Base-by-base conservation (phyloP, 2,329 filamentous ascomycete genomes). In the Lizonia empirigonia region DNA sequence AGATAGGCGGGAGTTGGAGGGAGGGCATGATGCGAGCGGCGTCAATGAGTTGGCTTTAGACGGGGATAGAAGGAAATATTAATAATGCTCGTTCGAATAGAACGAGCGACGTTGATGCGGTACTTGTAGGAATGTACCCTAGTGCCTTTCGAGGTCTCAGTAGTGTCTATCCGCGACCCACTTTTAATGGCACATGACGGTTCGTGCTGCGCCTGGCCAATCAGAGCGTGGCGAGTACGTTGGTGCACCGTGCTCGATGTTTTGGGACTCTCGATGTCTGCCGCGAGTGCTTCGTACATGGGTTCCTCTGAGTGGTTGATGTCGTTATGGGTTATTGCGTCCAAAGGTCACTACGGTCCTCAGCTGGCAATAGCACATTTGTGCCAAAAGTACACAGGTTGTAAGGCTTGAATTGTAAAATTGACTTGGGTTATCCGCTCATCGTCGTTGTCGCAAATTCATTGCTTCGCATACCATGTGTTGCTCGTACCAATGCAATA, bases 1-100 rank as follows among this genome's bases (percentile, higher is more conserved):
- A 40, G 19, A 54, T 8, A 4, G 46, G 39, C 8, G 58, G 56
- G 1, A 59, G 47, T 22, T 50, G 23, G 6, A 63, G 45, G 2
- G 57, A 44, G 32, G 36, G n/a, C 44, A 38, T 46, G 8, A 7
- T 38, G 7, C 2, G 10, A 7, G 34, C 12, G n/a, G n/a, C n/a
- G n/a, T n/a, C n/a, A n/a, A n/a, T n/a, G n/a, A n/a, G n/a, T n/a
- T n/a, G n/a, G n/a, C n/a, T n/a, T n/a, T n/a, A n/a, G n/a, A n/a
- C n/a, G n/a, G n/a, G n/a, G n/a, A n/a, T n/a, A n/a, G n/a, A n/a
- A n/a, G n/a, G n/a, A n/a, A n/a, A n/a, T n/a, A n/a, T n/a, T n/a
- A n/a, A n/a, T n/a, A n/a, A n/a, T n/a, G n/a, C n/a, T n/a, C n/a
- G n/a, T n/a, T n/a, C n/a, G n/a, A n/a, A n/a, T n/a, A n/a, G n/a